Percentiles rank a stretch among this genome's conserved stretches.
Evolutionary conservation across 768 basidiomycete species (phyloP).

Genomic region (Rickenella mellea): DNA sequence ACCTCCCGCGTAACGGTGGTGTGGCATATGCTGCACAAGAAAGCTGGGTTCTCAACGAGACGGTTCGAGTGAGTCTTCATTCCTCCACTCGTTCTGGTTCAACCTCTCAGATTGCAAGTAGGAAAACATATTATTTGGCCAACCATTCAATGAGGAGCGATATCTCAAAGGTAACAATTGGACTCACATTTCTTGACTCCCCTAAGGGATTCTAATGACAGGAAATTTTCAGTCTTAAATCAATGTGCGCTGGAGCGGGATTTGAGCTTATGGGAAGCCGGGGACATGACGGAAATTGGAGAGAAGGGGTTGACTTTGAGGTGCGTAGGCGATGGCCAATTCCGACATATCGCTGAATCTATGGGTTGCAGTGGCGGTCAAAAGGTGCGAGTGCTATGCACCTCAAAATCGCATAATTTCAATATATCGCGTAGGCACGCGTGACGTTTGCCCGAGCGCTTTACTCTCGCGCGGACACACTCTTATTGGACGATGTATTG

Average conservation of each 20-base stretch:
- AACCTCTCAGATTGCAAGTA: conserved; percentile 2
- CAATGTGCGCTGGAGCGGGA: conserved; percentile 26
- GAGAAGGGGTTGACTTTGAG: conserved; percentile 29
- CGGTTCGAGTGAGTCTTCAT: conserved; percentile 13
- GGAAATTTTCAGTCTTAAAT: conserved; percentile 10
- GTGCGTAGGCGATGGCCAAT: conserved; percentile 1
- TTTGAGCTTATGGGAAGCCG: conserved; percentile 26
- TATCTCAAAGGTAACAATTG: conserved; percentile 20
- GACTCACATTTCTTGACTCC: not conserved
- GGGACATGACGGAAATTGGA: conserved; percentile 31
- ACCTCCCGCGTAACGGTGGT: conserved; percentile 27
- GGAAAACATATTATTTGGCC: conserved; percentile 32
- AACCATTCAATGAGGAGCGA: conserved; percentile 23
- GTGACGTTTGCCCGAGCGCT: conserved; percentile 29
- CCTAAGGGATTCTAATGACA: no score
- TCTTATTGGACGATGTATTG: conserved; percentile 31
- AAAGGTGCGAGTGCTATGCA: no score
- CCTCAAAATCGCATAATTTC: no score
- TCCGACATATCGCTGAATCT: not conserved
- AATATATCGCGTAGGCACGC: conserved; percentile 22
- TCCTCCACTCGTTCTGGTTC: not conserved
- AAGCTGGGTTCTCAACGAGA: conserved; percentile 30
- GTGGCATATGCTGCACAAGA: conserved; percentile 32
- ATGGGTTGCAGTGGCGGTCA: conserved; percentile 25
- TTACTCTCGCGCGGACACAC: conserved; percentile 23